These are phyloP conservation scores for Fomitopsis serialis DNA, from an alignment of 768 basidiomycete species.

Conservation along the genomic window DNA sequence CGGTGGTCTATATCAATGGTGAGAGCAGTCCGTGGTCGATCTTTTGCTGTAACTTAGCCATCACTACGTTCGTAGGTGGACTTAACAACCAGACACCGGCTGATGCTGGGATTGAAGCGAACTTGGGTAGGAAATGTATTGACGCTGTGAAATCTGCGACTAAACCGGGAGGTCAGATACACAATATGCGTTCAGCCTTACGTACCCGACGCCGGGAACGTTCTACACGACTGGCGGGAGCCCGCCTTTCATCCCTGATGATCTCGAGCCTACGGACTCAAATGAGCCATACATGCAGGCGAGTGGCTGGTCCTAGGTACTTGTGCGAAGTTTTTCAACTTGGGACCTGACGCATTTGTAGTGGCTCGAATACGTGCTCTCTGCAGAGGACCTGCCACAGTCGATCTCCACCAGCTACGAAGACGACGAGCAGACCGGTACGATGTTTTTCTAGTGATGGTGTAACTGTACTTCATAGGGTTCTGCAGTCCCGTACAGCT, in stretches of 20 bases:
- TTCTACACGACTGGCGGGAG: constrained; percentile 60
- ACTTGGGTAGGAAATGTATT: constrained; percentile 30
- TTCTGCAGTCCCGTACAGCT: constrained; percentile 46
- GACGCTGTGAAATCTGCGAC: not conserved
- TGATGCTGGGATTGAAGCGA: constrained; percentile 57
- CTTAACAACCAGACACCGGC: constrained; percentile 48
- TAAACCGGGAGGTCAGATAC: constrained; percentile 34
- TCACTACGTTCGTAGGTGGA: constrained; percentile 38
- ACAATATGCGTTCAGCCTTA: constrained; percentile 61
- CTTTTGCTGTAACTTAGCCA: constrained; percentile 27
- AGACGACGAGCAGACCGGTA: constrained; percentile 68
- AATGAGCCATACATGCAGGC: constrained; percentile 48
- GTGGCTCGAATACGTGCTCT: constrained; percentile 60
- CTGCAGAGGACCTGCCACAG: constrained; percentile 40
- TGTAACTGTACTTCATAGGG: not conserved
- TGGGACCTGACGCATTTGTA: constrained; percentile 17
- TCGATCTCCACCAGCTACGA: constrained; percentile 70
- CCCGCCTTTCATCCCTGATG: constrained; percentile 53
- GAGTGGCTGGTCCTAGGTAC: constrained; percentile 11
- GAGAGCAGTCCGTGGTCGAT: not conserved
- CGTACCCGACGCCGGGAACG: constrained; percentile 52
- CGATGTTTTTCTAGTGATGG: not conserved
- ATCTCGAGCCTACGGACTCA: constrained; percentile 27
- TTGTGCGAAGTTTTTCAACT: too few relatives aligned
- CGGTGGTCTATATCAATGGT: constrained; percentile 54